These are phyloP conservation scores for Clohesyomyces aquaticus DNA, from an alignment of 495 filamentous ascomycete genomes.

Conservation along the genomic window DNA sequence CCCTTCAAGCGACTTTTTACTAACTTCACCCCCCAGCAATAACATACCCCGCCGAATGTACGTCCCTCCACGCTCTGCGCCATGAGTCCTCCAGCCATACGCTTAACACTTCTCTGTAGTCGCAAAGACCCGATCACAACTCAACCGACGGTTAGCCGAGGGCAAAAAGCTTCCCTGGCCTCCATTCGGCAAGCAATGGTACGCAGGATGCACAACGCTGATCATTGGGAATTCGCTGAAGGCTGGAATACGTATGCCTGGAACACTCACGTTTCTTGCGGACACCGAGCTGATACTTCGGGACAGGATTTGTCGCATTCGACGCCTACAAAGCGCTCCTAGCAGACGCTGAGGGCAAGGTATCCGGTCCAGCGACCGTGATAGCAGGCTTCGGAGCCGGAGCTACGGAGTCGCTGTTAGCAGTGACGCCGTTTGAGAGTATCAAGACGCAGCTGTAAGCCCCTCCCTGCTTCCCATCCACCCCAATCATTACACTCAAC, in stretches of 20 bases:
- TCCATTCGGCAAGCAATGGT: conserved; percentile 92
- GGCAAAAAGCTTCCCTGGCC: conserved; percentile 93
- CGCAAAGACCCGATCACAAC: conserved; percentile 92
- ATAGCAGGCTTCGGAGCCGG: conserved; percentile 94
- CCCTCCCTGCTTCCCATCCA: background rate
- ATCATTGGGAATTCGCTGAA: conserved; percentile 97
- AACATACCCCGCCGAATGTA: conserved; percentile 97
- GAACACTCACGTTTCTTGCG: background rate
- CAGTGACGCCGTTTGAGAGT: conserved; percentile 95
- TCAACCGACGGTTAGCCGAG: conserved; percentile 81
- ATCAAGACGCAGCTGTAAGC: conserved; percentile 85
- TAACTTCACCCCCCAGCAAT: conserved; percentile 63
- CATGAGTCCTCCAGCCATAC: conserved; percentile 23
- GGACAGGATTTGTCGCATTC: conserved; percentile 87
- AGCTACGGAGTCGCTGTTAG: conserved; percentile 88
- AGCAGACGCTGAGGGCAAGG: conserved; percentile 81
- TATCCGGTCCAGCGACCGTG: conserved; percentile 87
- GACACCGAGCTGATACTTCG: background rate
- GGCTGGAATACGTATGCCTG: conserved; percentile 80
- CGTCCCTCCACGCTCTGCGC: conserved; percentile 33
- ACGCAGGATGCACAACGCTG: conserved; percentile 94
- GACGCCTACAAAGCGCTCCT: conserved; percentile 86
- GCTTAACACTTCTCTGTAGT: conserved; percentile 52
- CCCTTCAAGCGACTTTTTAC: conserved; percentile 4
- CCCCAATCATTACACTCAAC: background rate